Evolutionary conservation across 2,329 filamentous ascomycete genomes (phyloP).

Genomic region (Alternaria viburni): DNA sequence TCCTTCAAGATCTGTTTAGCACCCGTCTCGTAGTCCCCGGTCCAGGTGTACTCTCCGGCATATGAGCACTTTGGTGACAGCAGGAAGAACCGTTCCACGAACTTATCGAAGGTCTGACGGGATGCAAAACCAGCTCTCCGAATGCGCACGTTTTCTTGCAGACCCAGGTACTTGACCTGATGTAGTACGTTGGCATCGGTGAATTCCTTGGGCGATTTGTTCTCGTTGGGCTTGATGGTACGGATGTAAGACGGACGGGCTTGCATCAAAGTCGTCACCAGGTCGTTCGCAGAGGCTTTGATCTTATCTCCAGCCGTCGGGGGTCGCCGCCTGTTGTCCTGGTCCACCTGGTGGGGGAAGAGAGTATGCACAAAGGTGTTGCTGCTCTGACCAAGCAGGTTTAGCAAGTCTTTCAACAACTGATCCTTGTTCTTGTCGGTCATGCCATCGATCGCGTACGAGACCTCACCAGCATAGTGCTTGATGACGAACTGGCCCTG

Average conservation of each 20-base stretch:
- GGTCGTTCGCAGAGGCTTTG: conserved; percentile 88
- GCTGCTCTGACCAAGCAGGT: conserved; percentile 80
- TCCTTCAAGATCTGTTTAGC: conserved; percentile 94
- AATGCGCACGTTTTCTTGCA: conserved; percentile 99
- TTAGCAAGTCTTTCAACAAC: conserved; percentile 89
- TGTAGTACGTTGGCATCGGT: conserved; percentile 91
- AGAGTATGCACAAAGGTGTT: conserved; percentile 87
- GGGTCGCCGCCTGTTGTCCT: conserved; percentile 92
- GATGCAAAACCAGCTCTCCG: conserved; percentile 96
- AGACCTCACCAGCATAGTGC: conserved; percentile 97
- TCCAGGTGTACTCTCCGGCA: conserved; percentile 96
- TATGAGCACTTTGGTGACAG: conserved; percentile 94
- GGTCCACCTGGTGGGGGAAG: conserved; percentile 92
- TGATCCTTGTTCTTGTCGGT: conserved; percentile 99
- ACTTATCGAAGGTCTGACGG: conserved; percentile 96
- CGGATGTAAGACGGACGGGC: conserved; percentile 97
- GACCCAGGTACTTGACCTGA: conserved; percentile 97
- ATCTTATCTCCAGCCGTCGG: conserved; percentile 97
- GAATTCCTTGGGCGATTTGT: conserved; percentile 94
- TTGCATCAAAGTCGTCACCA: conserved; percentile 96
- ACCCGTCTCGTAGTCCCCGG: conserved; percentile 83
- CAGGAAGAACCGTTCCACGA: conserved; percentile 95
- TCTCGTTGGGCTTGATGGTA: conserved; percentile 99
- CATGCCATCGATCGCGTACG: conserved; percentile 93
- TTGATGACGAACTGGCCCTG: conserved; percentile 98